Evolutionary conservation across 2,329 filamentous ascomycete species (phyloP), one percentile per base, ranked within the genome.

Genomic region (Fusarium sp.): DNA sequence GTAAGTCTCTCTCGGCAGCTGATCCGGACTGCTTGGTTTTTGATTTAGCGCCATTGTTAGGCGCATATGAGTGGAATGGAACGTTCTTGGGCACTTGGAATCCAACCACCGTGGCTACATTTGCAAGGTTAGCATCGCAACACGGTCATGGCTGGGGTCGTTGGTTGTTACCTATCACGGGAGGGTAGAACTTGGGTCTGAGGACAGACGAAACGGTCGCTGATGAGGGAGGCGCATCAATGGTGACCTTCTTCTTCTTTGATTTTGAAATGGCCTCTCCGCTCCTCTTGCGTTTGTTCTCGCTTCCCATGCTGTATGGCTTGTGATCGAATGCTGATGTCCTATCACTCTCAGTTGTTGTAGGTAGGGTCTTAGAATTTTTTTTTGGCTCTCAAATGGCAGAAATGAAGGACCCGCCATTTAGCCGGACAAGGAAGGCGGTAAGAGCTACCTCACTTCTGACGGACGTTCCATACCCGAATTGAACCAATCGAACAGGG

Each of bases 231-330:
- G 77, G 66, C n/a, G 77, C 74, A 69, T 84, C 79, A 39, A 85
- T 77, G 45, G 80, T 79, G n/a, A 84, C 82, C 76, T 87, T 87
- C 76, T 87, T 87, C 76, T 82, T 88, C 66, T 84, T 83, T 23
- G 80, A 76, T 56, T 81, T 82, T 3, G 77, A 74, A 4, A 75
- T 72, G 37, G 76, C 73, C 13, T 82, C 81, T 36, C 79, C 79
- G 18, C 79, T 78, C 63, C 84, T 80, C 78, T 88, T 88, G 58
- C 86, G 81, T 77, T 89, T 35, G 15, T 35, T 80, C 37, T 73
- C 58, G 46, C 79, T 77, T 31, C 76, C 77, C 81, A 83, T 84
- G 20, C 21, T 36, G 23, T 73, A 33, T 50, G 48, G 35, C 58
- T 51, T 47, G 37, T 58, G 63, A 39, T 42, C 39, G 60, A 37